Base-by-base conservation (phyloP, 306 rosid genomes). In the Cucumis melo region DNA sequence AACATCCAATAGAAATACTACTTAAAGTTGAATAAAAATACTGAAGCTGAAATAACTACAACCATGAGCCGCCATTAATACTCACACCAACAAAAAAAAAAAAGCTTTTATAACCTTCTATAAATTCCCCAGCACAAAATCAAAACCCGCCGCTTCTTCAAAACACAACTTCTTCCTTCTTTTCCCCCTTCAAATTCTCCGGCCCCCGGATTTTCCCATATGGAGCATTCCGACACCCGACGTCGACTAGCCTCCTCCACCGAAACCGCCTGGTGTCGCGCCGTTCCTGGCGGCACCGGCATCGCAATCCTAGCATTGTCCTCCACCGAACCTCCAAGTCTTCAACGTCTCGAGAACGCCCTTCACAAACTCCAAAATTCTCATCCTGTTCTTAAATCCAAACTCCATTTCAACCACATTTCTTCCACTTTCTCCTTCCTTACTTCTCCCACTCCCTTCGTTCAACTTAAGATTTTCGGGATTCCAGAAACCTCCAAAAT, bases 311-410 rank as follows among this genome's bases (percentile, higher is more conserved):
- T 90, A 13, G 86, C 86, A 12, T 20, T 90, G 9, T 86, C 50
- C 13, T 19, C 39, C 75, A 61, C 88, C 2, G 84, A 80, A 16
- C 13, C 79, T n/a, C 83, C 74, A 0, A 29, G 80, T 5, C 29
- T 78, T 29, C 15, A 78, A 1, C 70, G 3, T 21, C 80, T 88
- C 76, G 86, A 87, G 80, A 66, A 48, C 6, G 83, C 91, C 42
- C 83, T 88, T 58, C 68, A 78, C 61, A 65, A 71, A 5, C 80
- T 90, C 54, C 92, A 90, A 75, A 80, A 78, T 29, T 65, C 84
- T 62, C 92, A 84, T 56, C 93, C 91, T 8, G 81, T 90, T 83
- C 92, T 88, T 84, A 82, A 68, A 70, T 82, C 91, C 12, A 82
- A 64, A 78, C 81, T 89, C 80, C 85, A 57, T 15, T 56, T 63